Base-by-base conservation (phyloP, 2,329 filamentous ascomycete genomes). In the Trematosphaeria pertusa region DNA sequence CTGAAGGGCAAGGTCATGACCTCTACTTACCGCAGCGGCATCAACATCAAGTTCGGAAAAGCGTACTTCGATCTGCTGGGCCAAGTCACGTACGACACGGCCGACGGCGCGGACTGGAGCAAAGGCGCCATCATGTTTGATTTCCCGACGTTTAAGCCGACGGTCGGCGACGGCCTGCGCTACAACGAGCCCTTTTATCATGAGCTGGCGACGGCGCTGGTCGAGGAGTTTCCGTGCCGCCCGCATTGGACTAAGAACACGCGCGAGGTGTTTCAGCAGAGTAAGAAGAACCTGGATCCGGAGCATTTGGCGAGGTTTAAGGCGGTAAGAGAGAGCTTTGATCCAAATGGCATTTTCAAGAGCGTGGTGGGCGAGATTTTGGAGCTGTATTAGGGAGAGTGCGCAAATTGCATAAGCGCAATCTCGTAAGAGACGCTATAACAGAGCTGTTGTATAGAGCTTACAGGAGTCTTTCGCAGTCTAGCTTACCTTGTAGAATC, bases 191-290 rank as follows among this genome's bases (percentile, higher is more conserved):
- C 71, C 3, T 81, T 81, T 41, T 81, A 81, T 51, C 72, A 71
- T 26, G 75, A 73, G 5, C 64, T 81, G 3, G 76, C 77, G 15
- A 73, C 74, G 38, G 73, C 71, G 0, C 70, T 81, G 14, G 68
- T 81, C 37, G 70, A 76, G 19, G 78, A 81, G 58, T 81, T 81
- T 50, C 76, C 77, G 0, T 78, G 75, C 56, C 71, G 78, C 4
- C 78, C 78, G 21, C 78, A 81, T 61, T 81, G 78, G 78, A 81
- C 78, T 9, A 81, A 81, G 67, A 81, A 80, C 54, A 79, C 76
- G 3, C 65, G 78, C 14, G 75, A 78, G 17, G 71, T 80, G 7
- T 75, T 80, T 40, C 57, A 68, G 38, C 70, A 73, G 35, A 63
- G 75, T 0, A 73, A 72, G 31, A 76, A 78, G 64, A 78, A 80